phyloP scores from a whole-genome alignment of 768 basidiomycete species.

The Mycena indigotica region DNA sequence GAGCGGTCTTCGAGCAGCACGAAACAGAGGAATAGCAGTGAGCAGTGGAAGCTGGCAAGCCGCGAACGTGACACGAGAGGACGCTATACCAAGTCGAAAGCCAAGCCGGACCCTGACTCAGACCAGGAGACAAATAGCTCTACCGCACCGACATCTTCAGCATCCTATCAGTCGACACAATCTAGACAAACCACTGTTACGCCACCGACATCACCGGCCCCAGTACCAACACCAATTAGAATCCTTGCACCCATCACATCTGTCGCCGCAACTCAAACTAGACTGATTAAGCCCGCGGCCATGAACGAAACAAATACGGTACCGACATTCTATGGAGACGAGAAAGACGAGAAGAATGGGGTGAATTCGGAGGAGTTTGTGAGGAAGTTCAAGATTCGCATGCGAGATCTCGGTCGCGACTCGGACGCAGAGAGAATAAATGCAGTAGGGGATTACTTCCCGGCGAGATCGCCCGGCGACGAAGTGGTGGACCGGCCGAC shows the following conservation, averaged over 20 bases:
- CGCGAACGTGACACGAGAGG: no score
- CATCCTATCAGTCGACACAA: not conserved
- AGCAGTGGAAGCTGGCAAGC: no score
- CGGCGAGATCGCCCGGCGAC: constrained; percentile 6
- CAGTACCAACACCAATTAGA: not conserved
- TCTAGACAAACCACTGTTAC: no score
- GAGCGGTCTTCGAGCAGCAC: constrained; percentile 3
- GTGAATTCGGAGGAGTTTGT: constrained; percentile 6
- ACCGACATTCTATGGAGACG: constrained; percentile 12
- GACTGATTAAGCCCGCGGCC: no score
- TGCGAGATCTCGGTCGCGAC: constrained; percentile 2
- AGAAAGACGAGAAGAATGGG: not conserved
- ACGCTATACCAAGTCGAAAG: no score
- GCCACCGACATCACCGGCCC: not conserved
- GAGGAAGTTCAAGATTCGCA: constrained; percentile 8
- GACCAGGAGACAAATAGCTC: not conserved
- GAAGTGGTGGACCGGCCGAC: constrained; percentile 5
- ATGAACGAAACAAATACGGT: not conserved
- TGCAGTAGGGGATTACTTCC: constrained; percentile 9
- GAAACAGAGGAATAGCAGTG: not conserved
- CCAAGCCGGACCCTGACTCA: no score
- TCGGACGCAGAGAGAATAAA: not conserved
- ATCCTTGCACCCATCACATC: not conserved
- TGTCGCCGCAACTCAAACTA: not conserved
- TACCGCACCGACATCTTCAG: not conserved